Evolutionary conservation across 208 protist genomes (phyloP), one percentile per base, ranked within the genome.

Genomic region (Trypanosoma melophagium): DNA sequence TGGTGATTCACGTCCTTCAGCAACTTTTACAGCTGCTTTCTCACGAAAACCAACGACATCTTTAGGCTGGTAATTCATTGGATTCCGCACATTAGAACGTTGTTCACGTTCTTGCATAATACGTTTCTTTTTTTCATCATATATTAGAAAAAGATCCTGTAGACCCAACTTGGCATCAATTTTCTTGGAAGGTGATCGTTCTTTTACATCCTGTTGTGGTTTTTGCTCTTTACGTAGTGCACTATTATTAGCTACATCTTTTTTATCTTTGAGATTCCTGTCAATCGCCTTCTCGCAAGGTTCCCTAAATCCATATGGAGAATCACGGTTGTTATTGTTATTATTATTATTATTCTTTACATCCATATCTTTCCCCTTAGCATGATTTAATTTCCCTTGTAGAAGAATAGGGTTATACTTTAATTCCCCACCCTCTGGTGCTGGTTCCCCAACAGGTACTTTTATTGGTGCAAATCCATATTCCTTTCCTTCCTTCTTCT

Each of bases 111-210:
- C 50, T 42, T 62, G 51, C 1, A 45, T 14, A 24, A 83, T 71
- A 31, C 69, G 78, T 61, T 78, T 77, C 64, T 90, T 90, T 40
- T 77, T 74, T 17, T 55, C 65, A 51, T 90, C 84, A 49, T 85
- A 90, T 25, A 67, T 60, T 14, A 79, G 66, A 50, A 90, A 71
- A 28, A 90, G 60, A 14, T 74, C 70, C 0, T 67, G 66, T 25
- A 90, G 75, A 4, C 80, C 74, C 3, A 72, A 22, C 7, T 56
- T 51, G 24, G 24, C 50, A 41, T 45, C 19, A 31, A 38, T 13
- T 14, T 42, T 47, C 31, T 42, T 40, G 21, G n/a, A 38, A 52
- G n/a, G 44, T 16, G 62, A 38, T 35, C 25, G 17, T 47, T 19
- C 7, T 51, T n/a, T 1, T 50, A 8, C 4, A 21, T 41, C 17